Percentiles rank a stretch among this genome's conserved stretches.
Conservation (phyloP, 1,139 yeast species). For the Yamadazyma siamensis region DNA sequence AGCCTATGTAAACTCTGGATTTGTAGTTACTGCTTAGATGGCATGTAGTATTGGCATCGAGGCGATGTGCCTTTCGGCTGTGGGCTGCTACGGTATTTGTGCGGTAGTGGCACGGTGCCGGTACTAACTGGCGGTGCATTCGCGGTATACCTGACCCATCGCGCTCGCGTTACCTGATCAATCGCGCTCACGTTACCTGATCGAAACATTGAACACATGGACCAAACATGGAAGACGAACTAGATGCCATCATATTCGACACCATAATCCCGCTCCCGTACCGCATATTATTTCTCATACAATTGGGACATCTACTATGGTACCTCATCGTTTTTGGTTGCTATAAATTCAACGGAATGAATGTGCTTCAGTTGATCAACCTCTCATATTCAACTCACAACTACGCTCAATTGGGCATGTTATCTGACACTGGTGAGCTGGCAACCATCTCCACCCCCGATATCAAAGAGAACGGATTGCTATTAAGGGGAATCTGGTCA, state of each 20-base stretch:
- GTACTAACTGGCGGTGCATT: no score
- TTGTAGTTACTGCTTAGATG: neutral
- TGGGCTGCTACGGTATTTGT: no score
- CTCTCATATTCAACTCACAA: conserved; percentile 39
- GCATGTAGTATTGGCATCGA: neutral
- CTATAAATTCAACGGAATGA: conserved; percentile 21
- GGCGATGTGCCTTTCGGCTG: no score
- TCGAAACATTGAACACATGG: no score
- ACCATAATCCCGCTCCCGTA: conserved; percentile 38
- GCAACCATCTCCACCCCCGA: conserved; percentile 32
- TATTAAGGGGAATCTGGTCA: conserved; percentile 32
- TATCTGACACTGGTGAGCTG: conserved; percentile 29
- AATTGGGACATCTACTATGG: conserved; percentile 36
- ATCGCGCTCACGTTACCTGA: no score
- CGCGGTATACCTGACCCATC: no score
- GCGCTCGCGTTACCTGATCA: no score
- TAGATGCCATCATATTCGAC: conserved; percentile 18
- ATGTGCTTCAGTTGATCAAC: conserved; percentile 34
- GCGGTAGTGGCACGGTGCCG: no score
- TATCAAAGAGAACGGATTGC: conserved; percentile 26
- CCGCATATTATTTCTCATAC: conserved; percentile 29
- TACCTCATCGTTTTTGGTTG: conserved; percentile 26
- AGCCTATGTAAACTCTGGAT: no score
- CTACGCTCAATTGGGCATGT: conserved; percentile 26
- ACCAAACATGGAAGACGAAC: conserved; percentile 10